These are phyloP conservation scores for Colletotrichum liriopes DNA, from an alignment of 2,329 filamentous ascomycete species.

Conservation along the genomic window DNA sequence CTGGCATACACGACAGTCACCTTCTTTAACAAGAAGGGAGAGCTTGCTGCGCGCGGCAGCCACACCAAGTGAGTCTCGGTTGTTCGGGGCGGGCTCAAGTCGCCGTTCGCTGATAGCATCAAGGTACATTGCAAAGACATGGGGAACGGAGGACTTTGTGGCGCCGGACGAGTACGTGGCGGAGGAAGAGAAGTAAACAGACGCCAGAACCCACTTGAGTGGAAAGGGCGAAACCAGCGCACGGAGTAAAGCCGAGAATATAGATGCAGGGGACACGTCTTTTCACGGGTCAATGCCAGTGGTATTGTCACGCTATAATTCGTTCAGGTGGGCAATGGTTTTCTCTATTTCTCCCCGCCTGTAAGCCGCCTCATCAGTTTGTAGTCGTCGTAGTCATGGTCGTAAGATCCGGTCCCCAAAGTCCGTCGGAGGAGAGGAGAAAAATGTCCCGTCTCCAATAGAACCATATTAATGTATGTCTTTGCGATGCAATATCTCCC, in stretches of 20 bases:
- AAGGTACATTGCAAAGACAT: slow-evolving; percentile 61
- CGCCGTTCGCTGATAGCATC: neutral
- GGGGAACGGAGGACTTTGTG: slow-evolving; percentile 55
- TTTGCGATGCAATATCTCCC: too few species aligned
- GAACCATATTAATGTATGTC: too few species aligned
- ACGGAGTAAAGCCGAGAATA: neutral
- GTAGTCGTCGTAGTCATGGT: neutral
- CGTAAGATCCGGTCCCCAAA: neutral
- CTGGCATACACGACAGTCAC: slow-evolving; percentile 74
- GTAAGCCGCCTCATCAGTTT: too few species aligned
- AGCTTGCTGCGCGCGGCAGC: slow-evolving; percentile 74
- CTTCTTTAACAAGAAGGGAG: slow-evolving; percentile 72
- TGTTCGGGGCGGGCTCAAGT: neutral
- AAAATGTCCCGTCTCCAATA: neutral
- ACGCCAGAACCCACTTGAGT: fast-evolving
- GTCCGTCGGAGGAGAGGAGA: neutral
- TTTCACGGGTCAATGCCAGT: neutral
- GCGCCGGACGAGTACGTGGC: slow-evolving; percentile 52
- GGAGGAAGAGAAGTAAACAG: slow-evolving; percentile 48
- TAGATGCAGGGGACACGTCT: neutral
- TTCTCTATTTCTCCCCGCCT: neutral
- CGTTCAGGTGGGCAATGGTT: too few species aligned
- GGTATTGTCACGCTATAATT: neutral
- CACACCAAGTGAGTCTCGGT: slow-evolving; percentile 72
- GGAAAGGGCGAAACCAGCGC: neutral